Evolutionary conservation across 805 yeast genomes (phyloP).

Genomic region (Wickerhamiella kurtzmanii): DNA sequence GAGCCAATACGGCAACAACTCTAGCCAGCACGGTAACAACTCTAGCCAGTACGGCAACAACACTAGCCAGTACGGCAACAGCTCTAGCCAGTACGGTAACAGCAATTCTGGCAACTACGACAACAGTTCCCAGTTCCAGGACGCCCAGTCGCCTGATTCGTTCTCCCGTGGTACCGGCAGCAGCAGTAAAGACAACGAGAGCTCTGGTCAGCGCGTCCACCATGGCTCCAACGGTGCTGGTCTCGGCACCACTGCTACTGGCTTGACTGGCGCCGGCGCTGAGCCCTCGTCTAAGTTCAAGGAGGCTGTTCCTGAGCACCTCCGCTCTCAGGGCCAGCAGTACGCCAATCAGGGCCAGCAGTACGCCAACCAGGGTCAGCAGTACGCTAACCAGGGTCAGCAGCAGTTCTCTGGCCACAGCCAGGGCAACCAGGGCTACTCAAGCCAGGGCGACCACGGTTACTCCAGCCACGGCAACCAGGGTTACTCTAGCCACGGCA

Average conservation of each 20-base stretch:
- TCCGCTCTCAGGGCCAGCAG: background rate
- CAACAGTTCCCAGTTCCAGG: background rate
- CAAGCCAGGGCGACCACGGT: background rate
- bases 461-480: background rate
- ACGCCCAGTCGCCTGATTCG: background rate
- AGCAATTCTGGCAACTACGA: background rate
- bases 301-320: background rate
- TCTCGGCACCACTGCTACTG: slow-evolving; percentile 1
- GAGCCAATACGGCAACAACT: too few species aligned
- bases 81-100: background rate
- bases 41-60: background rate
- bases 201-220: background rate
- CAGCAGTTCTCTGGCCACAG: background rate
- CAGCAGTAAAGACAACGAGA: too few species aligned
- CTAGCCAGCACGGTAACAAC: too few species aligned
- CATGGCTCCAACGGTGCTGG: background rate
- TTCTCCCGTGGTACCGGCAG: background rate
- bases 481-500: slow-evolving; percentile 1
- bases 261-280: slow-evolving; percentile 1
- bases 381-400: background rate
- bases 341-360: background rate
- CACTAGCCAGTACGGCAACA: background rate
- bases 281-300: slow-evolving; percentile 1
- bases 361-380: slow-evolving; percentile 1
- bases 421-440: background rate